Evolutionary conservation across 1,284 basidiomycete genomes (phyloP), one percentile per base, ranked within the genome.

Genomic region (Coniferiporia sulphurascens): DNA sequence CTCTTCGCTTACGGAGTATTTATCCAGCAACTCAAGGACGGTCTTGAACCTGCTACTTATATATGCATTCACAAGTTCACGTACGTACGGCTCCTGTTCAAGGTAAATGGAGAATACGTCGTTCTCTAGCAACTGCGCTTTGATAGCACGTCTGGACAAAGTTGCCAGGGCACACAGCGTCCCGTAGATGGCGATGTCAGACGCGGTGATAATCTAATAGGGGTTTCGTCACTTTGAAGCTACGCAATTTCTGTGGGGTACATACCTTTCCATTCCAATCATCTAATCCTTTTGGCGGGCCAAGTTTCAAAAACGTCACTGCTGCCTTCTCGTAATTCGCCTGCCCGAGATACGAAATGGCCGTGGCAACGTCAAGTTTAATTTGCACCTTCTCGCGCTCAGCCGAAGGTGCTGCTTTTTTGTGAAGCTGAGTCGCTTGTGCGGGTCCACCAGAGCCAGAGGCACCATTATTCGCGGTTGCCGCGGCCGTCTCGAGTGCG

Each of bases 101-200:
- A 95, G 84, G 69, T 91, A 92, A 35, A 82, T 77, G 1, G 83
- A 79, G 65, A 94, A 90, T 3, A 77, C 76, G 2, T 85, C 74
- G 66, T 87, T 91, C 59, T 86, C 86, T 27, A 93, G 71, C 10
- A 94, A 75, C 66, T 83, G 80, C 0, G 79, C 67, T 65, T 87
- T 87, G 71, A 95, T 84, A n/a, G 79, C 75, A 0, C 80, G 75
- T 3, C 93, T 84, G 9, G 82, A 74, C 64, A 93, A 79, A 36
- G 83, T 87, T 0, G 92, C 87, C 10, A 96, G 78, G 1, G 89
- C 87, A 65, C 91, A 93, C 0, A 95, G 73, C 0, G 85, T 85
- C 6, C 86, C 88, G 68, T 93, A 95, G 43, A 94, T 82, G 2
- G 91, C 91, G 48, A 95, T 84, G 69, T 95, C 93, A 1, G 81